phyloP scores from a whole-genome alignment of 176 grass and related monocot species.

The Olyra latifolia region DNA sequence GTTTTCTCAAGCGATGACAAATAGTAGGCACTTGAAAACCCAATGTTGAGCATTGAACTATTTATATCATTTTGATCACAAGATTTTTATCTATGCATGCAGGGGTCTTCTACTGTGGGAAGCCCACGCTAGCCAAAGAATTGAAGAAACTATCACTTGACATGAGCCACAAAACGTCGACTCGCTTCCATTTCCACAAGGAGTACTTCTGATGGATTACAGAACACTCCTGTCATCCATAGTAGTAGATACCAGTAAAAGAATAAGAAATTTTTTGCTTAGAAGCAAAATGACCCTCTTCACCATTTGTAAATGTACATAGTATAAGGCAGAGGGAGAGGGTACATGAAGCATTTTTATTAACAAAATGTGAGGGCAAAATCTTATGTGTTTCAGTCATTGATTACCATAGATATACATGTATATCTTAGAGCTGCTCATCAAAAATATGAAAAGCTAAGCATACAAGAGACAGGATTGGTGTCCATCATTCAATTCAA shows the following conservation, averaged over 20 bases:
- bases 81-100: slow-evolving; percentile 25
- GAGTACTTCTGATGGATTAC: slow-evolving; percentile 59
- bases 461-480: slow-evolving; percentile 26
- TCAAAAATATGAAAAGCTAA: slow-evolving; percentile 19
- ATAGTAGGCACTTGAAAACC: background rate
- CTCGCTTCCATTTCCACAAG: slow-evolving; percentile 77
- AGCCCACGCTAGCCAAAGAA: slow-evolving; percentile 67
- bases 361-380: slow-evolving; percentile 30
- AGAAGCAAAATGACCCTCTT: slow-evolving; percentile 38
- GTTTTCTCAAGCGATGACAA: background rate
- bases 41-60: background rate
- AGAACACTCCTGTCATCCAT: background rate
- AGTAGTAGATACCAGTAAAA: slow-evolving; percentile 29
- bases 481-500: slow-evolving; percentile 18
- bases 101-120: slow-evolving; percentile 82
- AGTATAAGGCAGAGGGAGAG: slow-evolving; percentile 46
- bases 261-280: slow-evolving; percentile 29
- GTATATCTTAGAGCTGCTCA: slow-evolving; percentile 33
- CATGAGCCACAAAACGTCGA: slow-evolving; percentile 58
- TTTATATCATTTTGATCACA: slow-evolving; percentile 10
- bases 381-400: slow-evolving; percentile 16
- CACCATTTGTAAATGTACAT: slow-evolving; percentile 63
- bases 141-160: slow-evolving; percentile 62
- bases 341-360: slow-evolving; percentile 42
- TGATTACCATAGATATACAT: slow-evolving; percentile 27